A percentile compares a stretch with the other conserved stretches of the same genome.
Conservation (phyloP, 2,329 filamentous ascomycete genomes). For the Colletotrichum euphorbiae region DNA sequence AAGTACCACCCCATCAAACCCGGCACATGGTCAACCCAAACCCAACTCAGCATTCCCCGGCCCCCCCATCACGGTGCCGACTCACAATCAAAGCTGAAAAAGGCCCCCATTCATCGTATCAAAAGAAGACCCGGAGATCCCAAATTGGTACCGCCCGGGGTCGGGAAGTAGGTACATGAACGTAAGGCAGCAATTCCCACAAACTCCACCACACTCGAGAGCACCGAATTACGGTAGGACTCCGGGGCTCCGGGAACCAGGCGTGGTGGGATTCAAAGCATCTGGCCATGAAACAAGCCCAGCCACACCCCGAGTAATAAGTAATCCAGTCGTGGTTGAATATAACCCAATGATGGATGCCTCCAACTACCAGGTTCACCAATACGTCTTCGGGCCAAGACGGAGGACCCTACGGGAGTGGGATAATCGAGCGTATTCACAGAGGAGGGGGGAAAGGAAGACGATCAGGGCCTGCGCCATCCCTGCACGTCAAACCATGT, state of each 20-base stretch:
- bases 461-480: conserved; percentile 29
- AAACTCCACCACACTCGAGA: background rate
- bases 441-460: background rate
- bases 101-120: background rate
- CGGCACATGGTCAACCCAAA: background rate
- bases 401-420: background rate
- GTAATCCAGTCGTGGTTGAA: background rate
- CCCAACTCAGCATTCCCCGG: background rate
- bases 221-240: conserved; percentile 9
- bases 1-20: conserved; percentile 7
- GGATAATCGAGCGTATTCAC: background rate
- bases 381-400: conserved; percentile 10
- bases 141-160: no score
- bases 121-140: background rate
- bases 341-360: background rate
- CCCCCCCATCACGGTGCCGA: background rate
- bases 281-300: background rate
- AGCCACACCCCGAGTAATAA: background rate
- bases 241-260: background rate
- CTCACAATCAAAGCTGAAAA: background rate
- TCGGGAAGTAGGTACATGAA: background rate
- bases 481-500: background rate
- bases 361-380: background rate
- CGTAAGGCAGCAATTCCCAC: background rate
- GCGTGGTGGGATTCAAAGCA: background rate